phyloP scores from a whole-genome alignment of 768 basidiomycete species.

The Daedalea quercina region DNA sequence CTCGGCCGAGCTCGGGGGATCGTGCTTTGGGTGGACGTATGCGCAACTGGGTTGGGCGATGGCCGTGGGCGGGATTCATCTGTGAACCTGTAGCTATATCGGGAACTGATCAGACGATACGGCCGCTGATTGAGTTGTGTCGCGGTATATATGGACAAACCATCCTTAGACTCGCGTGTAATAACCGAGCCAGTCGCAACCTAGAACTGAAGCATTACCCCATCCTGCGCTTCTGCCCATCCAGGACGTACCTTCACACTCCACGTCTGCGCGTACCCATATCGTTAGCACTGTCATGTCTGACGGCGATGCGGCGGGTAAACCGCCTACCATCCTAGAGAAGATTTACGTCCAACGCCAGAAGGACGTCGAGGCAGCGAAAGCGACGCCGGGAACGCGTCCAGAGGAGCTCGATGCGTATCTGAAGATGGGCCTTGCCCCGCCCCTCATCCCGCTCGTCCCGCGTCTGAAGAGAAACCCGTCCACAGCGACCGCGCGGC shows the following conservation, averaged over 20 bases:
- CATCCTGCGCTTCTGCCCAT: too few relatives aligned
- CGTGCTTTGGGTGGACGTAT: constrained; percentile 39
- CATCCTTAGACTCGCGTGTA: too few relatives aligned
- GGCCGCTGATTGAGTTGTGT: too few relatives aligned
- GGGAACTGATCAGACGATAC: too few relatives aligned
- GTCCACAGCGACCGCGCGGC: too few relatives aligned
- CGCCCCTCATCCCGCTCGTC: constrained; percentile 70
- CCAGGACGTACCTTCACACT: too few relatives aligned
- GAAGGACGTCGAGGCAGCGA: constrained; percentile 66
- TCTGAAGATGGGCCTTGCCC: constrained; percentile 72
- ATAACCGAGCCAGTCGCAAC: too few relatives aligned
- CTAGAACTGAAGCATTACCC: too few relatives aligned
- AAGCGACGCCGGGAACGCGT: constrained; percentile 70
- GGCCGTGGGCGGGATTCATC: constrained; percentile 23
- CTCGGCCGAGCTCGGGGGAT: constrained; percentile 17
- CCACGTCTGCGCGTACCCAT: too few relatives aligned
- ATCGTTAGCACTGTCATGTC: too few relatives aligned
- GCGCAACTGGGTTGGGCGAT: constrained; percentile 38
- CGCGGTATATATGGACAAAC: too few relatives aligned
- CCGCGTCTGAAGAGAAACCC: constrained; percentile 44
- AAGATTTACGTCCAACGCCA: constrained; percentile 63
- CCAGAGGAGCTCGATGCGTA: constrained; percentile 64
- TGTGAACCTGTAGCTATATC: background rate
- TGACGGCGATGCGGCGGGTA: background rate
- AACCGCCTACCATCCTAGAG: background rate